Conservation (phyloP, 1,284 basidiomycete genomes). For the Malassezia obtusa region DNA sequence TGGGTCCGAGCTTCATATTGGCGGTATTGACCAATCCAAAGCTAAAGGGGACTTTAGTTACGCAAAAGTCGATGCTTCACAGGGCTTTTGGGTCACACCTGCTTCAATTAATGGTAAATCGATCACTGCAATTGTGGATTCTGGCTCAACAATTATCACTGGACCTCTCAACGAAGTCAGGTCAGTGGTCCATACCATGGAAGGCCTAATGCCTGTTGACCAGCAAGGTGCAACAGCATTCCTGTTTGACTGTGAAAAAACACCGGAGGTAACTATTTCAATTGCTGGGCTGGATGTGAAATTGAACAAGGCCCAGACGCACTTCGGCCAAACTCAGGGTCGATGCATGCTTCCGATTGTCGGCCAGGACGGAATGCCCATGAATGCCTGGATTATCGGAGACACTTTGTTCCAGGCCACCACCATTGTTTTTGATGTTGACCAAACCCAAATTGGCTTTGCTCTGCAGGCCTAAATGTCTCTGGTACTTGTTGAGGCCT, state of each 20-base stretch:
- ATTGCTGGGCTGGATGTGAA: constrained; percentile 38
- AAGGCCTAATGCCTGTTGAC: constrained; percentile 48
- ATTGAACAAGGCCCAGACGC: constrained; percentile 21
- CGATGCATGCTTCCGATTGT: constrained; percentile 38
- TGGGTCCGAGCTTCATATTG: constrained; percentile 57
- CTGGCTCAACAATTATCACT: constrained; percentile 53
- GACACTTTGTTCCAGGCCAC: constrained; percentile 43
- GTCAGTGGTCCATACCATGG: constrained; percentile 51
- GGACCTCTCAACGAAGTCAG: constrained; percentile 43
- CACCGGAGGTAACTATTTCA: constrained; percentile 43
- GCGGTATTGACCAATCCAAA: constrained; percentile 43
- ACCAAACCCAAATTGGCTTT: constrained; percentile 49
- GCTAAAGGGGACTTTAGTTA: constrained; percentile 48
- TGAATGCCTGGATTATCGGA: constrained; percentile 50
- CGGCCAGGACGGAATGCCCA: constrained; percentile 38
- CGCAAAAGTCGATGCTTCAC: constrained; percentile 39
- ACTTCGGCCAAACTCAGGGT: constrained; percentile 30
- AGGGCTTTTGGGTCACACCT: constrained; percentile 40
- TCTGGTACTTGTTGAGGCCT: not conserved
- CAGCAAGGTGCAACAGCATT: constrained; percentile 36
- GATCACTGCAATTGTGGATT: constrained; percentile 54
- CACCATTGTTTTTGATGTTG: constrained; percentile 49
- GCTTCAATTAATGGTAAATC: constrained; percentile 31
- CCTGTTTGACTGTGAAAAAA: constrained; percentile 37
- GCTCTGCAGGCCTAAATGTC: constrained; percentile 21